Evolutionary conservation across 352 stramenopile genomes (phyloP), one percentile per base, ranked within the genome.

Genomic region (Phytophthora pisi): DNA sequence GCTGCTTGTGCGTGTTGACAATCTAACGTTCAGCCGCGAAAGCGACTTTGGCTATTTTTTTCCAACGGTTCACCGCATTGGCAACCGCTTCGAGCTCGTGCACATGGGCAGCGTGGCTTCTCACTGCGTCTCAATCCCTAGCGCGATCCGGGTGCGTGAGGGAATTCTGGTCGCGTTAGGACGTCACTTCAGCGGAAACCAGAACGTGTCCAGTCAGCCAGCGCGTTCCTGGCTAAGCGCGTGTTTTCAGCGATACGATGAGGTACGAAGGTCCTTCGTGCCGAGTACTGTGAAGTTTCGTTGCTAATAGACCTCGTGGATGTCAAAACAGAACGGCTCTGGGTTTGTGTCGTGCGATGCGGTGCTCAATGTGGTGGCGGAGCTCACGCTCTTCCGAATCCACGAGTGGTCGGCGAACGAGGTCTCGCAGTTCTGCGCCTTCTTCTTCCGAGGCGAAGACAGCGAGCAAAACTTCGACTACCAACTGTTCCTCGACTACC

Each of bases 401-500:
- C 61, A 69, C 59, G 68, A 74, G 46, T 78, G 76, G 73, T 66
- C 70, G 49, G 57, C 64, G 26, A 52, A 66, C 16, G 63, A 78
- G 20, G 62, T 78, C 16, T 68, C 62, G 36, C 63, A 70, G 34
- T 81, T 81, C 51, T 78, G 67, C n/a, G 68, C 63, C 4, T 75
- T 80, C 60, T 84, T 84, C 51, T 66, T 71, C 42, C 49, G 62
- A 57, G 58, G 66, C 7, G 59, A 75, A 26, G 50, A 58, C 13
- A 58, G 55, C 10, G 47, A 64, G 26, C 24, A 57, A 31, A 51
- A 51, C 43, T 83, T 83, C 51, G 64, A 86, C 61, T 91, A 89
- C 23, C 24, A 31, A 1, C 20, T 81, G 15, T 86, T 91, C 47
- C 53, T 88, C 9, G 70, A 83, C 50, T 84, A 86, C 18, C n/a